Percentiles rank a stretch among this genome's conserved stretches.
Evolutionary conservation across 2,329 filamentous ascomycete genomes (phyloP).

Genomic region (Aspergillus japonicus): DNA sequence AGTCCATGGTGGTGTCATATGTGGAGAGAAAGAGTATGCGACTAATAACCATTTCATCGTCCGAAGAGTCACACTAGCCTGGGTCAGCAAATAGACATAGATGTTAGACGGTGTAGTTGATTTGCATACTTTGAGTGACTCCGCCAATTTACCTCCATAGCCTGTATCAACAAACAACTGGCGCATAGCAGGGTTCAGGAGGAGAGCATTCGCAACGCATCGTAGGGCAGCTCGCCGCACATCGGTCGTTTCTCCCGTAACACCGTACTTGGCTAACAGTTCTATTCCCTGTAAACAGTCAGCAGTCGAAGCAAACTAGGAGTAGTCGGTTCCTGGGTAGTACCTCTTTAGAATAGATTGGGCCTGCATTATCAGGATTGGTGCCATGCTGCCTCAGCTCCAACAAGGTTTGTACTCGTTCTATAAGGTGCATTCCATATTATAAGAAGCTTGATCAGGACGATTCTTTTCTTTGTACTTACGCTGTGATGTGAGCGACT

Average conservation of each 20-base stretch:
- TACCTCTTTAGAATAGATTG: conserved; percentile 81
- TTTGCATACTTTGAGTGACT: conserved; percentile 59
- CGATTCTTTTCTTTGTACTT: conserved; percentile 29
- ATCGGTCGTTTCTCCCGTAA: conserved; percentile 62
- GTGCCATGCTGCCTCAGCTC: conserved; percentile 78
- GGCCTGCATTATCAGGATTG: conserved; percentile 67
- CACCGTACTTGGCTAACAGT: conserved; percentile 69
- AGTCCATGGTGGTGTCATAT: conserved; percentile 69
- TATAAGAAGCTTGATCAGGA: background rate
- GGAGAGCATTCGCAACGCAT: conserved; percentile 80
- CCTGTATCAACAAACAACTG: conserved; percentile 72
- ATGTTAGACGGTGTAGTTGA: background rate
- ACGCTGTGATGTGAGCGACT: conserved; percentile 61
- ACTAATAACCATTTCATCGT: conserved; percentile 84
- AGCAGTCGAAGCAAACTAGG: background rate
- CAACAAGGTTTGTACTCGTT: conserved; percentile 47
- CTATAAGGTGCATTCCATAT: conserved; percentile 21
- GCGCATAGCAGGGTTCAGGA: conserved; percentile 66
- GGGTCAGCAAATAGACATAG: conserved; percentile 5
- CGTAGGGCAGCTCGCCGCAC: conserved; percentile 74
- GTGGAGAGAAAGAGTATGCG: conserved; percentile 78
- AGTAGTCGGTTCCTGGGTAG: background rate
- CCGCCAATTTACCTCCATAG: conserved; percentile 66
- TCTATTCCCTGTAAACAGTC: conserved; percentile 64
- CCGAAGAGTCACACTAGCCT: conserved; percentile 62